phyloP scores from a whole-genome alignment of 768 basidiomycete genomes.

The Serendipita sp. region DNA sequence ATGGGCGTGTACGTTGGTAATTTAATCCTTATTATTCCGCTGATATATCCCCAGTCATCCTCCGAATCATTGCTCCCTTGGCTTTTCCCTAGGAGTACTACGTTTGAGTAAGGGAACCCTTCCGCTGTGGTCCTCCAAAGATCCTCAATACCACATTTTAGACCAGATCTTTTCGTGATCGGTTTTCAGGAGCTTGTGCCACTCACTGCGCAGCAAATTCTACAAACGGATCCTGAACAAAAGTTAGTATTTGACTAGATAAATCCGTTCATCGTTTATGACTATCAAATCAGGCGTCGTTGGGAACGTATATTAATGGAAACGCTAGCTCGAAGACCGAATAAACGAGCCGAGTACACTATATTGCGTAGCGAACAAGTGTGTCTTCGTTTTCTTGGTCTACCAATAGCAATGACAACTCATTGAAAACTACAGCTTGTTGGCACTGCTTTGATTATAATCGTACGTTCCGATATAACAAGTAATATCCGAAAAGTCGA shows the following conservation, averaged over 20 bases:
- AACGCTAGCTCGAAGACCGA: conserved; percentile 52
- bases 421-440: conserved; percentile 44
- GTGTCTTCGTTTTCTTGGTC: conserved; percentile 4
- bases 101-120: conserved; percentile 31
- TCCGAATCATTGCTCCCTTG: conserved; percentile 74
- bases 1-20: conserved; percentile 48
- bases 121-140: neutral
- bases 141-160: conserved; percentile 17
- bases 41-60: conserved; percentile 33
- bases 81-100: conserved; percentile 56
- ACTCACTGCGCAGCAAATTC: conserved; percentile 90
- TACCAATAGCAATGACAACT: conserved; percentile 3
- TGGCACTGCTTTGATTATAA: conserved; percentile 77
- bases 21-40: neutral
- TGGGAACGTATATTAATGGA: conserved; percentile 80
- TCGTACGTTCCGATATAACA: conserved; percentile 64
- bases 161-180: conserved; percentile 78
- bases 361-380: conserved; percentile 88
- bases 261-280: neutral
- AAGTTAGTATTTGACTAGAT: conserved; percentile 27
- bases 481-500: conserved; percentile 82
- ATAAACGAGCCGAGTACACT: conserved; percentile 58
- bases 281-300: conserved; percentile 37
- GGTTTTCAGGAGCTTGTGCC: conserved; percentile 98
- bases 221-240: conserved; percentile 90